phyloP scores from a whole-genome alignment of 257 asterid genomes.

The Solanum okadae region DNA sequence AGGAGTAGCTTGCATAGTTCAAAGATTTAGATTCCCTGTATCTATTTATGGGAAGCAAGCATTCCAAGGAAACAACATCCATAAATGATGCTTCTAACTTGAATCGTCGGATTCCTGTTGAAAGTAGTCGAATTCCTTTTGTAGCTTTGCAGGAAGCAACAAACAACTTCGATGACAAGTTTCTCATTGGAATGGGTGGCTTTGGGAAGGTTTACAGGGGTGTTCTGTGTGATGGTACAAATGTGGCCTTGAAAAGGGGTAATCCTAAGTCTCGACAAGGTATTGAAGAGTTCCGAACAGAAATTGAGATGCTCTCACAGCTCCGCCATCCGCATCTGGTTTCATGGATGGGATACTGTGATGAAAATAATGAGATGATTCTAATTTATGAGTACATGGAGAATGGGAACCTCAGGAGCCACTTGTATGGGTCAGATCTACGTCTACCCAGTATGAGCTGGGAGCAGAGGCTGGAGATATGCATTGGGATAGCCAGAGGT shows the following conservation, averaged over 20 bases:
- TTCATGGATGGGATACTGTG: constrained; percentile 37
- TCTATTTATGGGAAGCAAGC: background rate
- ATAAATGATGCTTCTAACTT: background rate
- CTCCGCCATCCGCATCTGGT: constrained; percentile 73
- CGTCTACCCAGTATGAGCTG: constrained; percentile 45
- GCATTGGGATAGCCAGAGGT: constrained; percentile 22
- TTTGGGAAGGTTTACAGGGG: constrained; percentile 83
- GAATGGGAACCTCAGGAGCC: constrained; percentile 7
- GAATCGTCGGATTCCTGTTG: background rate
- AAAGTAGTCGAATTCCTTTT: background rate
- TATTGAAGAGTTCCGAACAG: constrained; percentile 54
- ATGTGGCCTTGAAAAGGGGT: constrained; percentile 65
- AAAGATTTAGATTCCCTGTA: too few species aligned
- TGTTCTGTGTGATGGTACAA: constrained; percentile 43
- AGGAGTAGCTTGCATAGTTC: too few species aligned
- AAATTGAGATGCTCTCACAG: constrained; percentile 67
- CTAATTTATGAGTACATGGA: background rate
- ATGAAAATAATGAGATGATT: background rate
- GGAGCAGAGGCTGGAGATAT: constrained; percentile 71
- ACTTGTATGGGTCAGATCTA: constrained; percentile 42
- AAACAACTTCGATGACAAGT: background rate
- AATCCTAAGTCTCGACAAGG: constrained; percentile 65
- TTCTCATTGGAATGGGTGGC: constrained; percentile 58
- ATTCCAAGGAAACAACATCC: background rate
- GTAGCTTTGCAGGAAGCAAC: background rate